A percentile compares a stretch with the other conserved stretches of the same genome.
Evolutionary conservation across 2,329 filamentous ascomycete genomes (phyloP).

Genomic region (Colletotrichum cuscutae): DNA sequence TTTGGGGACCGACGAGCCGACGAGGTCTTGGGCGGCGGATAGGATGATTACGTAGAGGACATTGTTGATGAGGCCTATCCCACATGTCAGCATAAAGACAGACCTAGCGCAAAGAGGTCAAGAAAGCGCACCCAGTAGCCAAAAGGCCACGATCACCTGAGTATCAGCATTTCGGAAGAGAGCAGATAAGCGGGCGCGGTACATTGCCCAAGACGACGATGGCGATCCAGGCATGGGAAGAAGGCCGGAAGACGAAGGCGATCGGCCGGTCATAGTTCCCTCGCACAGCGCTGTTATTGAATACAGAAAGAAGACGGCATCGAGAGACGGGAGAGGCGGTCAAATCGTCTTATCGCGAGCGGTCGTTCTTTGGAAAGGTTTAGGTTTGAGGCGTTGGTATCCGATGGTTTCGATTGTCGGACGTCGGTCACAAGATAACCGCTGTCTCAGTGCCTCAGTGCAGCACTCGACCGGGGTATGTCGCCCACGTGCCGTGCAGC

Average conservation of each 20-base stretch:
- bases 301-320: slow-evolving; percentile 7
- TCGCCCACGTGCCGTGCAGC: not conserved
- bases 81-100: slow-evolving; percentile 9
- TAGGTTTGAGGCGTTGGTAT: not conserved
- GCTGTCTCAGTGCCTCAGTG: slow-evolving; percentile 20
- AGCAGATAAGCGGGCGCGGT: slow-evolving; percentile 71
- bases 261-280: slow-evolving; percentile 47
- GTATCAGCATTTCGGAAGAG: slow-evolving; percentile 75
- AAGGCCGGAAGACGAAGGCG: slow-evolving; percentile 55
- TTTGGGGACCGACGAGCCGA: slow-evolving; percentile 90
- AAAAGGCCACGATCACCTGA: slow-evolving; percentile 83
- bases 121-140: slow-evolving; percentile 80
- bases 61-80: slow-evolving; percentile 88
- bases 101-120: not conserved
- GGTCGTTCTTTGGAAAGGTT: not conserved
- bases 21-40: slow-evolving; percentile 93
- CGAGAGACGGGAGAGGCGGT: not conserved
- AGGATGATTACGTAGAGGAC: slow-evolving; percentile 98
- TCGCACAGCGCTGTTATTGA: slow-evolving; percentile 7
- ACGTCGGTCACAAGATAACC: slow-evolving; percentile 29
- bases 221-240: slow-evolving; percentile 68
- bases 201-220: slow-evolving; percentile 78
- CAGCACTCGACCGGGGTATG: not conserved
- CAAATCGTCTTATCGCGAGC: slow-evolving; percentile 4
- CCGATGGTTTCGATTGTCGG: slow-evolving; percentile 6